Base-by-base conservation (phyloP, 352 stramenopile genomes). In the Blastocystis hominis region DNA sequence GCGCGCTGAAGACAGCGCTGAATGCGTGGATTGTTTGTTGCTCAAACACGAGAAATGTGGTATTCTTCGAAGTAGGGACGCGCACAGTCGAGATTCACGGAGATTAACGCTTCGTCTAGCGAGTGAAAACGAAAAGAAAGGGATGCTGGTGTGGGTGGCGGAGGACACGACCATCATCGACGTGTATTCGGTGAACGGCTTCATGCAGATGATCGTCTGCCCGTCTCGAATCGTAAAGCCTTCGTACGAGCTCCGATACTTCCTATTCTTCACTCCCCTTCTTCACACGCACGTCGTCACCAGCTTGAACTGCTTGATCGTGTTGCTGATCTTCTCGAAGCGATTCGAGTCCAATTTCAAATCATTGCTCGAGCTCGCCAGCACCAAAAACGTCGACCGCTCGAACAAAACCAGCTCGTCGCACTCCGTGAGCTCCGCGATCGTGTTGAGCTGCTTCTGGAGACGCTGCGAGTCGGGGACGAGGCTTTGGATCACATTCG, bases 291-390 rank as follows among this genome's bases (percentile, higher is more conserved):
- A 30, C 40, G 68, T 78, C 6, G 68, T 78, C 13, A 78, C 53
- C 13, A 86, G 15, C 24, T 99, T 99, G 91, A 99, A 99, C 91
- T 99, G 97, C 91, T 99, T 99, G 91, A 99, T 97, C 91, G 98
- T 99, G 90, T 99, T 99, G 89, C 93, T 98, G 89, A 99, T 98
- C 89, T 98, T 98, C 92, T 99, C 97, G 90, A 98, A 98, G 24
- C 97, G 94, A 90, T 98, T 95, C 55, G 96, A 95, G 89, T 98
- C 95, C 89, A 95, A 94, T 88, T 98, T 94, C 34, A 89, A 88
- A 36, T 80, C 92, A 76, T 94, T 92, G 34, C 93, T 95, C 3
- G 95, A 94, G 89, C 98, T 95, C 44, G 94, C 95, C 90, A 99
- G 98, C 20, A 99, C 97, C 24, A 99, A 92, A 91, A 99, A 99